Percentiles rank a stretch among this genome's conserved stretches.
phyloP scores from a whole-genome alignment of 2,329 filamentous ascomycete species.

The Colletotrichum caudatum region DNA sequence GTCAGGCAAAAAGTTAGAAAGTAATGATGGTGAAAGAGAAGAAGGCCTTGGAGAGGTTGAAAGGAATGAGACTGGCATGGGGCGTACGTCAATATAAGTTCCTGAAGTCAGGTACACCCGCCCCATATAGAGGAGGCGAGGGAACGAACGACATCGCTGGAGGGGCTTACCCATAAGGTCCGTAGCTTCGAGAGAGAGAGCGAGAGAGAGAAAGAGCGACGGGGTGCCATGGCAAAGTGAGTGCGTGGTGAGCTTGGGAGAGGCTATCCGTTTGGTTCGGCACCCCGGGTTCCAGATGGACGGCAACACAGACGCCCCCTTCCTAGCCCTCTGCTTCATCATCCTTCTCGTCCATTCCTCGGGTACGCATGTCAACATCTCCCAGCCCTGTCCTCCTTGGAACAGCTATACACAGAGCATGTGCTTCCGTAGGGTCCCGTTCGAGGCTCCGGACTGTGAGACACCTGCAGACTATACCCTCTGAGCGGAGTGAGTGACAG shows the following conservation, averaged over 20 bases:
- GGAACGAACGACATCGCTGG: slow-evolving; percentile 23
- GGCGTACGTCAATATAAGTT: slow-evolving; percentile 42
- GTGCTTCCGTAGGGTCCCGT: slow-evolving; percentile 11
- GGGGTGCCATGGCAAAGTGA: background rate
- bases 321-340: slow-evolving; percentile 31
- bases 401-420: slow-evolving; percentile 21
- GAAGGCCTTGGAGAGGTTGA: slow-evolving; percentile 13
- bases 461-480: slow-evolving; percentile 11
- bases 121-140: slow-evolving; percentile 29
- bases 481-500: slow-evolving; percentile 18
- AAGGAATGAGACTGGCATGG: slow-evolving; percentile 38
- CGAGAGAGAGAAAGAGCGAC: background rate
- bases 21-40: slow-evolving; percentile 14
- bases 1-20: slow-evolving; percentile 6
- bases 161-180: slow-evolving; percentile 9
- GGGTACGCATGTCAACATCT: slow-evolving; percentile 11
- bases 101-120: slow-evolving; percentile 41
- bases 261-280: slow-evolving; percentile 4
- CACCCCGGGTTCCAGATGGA: slow-evolving; percentile 34
- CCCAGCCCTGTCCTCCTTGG: slow-evolving; percentile 35
- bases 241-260: background rate
- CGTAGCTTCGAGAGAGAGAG: slow-evolving; percentile 26
- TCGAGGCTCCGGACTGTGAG: slow-evolving; percentile 9
- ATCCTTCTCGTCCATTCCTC: slow-evolving; percentile 32
- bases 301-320: slow-evolving; percentile 31